Evolutionary conservation across 345 rosid genomes (phyloP).

Genomic region (Iberis pinnata): DNA sequence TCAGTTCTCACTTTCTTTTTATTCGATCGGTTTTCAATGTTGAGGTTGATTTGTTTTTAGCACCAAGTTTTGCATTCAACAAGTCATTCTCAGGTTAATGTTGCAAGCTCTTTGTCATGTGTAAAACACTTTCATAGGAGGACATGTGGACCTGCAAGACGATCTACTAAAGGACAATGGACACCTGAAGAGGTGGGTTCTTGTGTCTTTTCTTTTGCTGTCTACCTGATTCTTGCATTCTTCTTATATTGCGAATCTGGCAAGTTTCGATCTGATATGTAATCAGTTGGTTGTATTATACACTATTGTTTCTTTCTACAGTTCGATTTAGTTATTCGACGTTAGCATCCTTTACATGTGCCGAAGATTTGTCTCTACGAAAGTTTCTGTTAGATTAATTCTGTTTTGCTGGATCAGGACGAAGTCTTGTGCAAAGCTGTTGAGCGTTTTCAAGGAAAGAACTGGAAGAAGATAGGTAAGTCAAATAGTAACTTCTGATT

Average conservation of each 20-base stretch:
- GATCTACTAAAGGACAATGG: constrained; percentile 39
- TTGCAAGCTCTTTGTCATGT: constrained; percentile 15
- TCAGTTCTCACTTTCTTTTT: background rate
- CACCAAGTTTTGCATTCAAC: constrained; percentile 17
- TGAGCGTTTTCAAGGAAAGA: constrained; percentile 93
- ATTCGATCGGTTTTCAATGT: constrained; percentile 1
- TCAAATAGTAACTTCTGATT: background rate
- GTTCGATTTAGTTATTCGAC: constrained; percentile 1
- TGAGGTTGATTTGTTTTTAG: background rate
- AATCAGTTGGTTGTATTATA: constrained; percentile 7
- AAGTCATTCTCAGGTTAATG: constrained; percentile 18
- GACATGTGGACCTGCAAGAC: constrained; percentile 35
- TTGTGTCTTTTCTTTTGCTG: background rate
- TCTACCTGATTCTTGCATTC: background rate
- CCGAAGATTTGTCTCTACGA: constrained; percentile 5
- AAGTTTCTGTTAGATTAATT: background rate
- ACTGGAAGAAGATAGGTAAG: constrained; percentile 98
- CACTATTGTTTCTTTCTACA: constrained; percentile 13
- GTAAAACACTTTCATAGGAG: constrained; percentile 25
- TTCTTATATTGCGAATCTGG: constrained; percentile 3
- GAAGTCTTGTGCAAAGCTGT: constrained; percentile 90
- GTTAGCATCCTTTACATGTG: background rate
- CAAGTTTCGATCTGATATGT: background rate
- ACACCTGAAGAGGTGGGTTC: constrained; percentile 28
- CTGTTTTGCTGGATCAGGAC: constrained; percentile 44